These are phyloP conservation scores for Pseudopyricularia javanii DNA, from an alignment of 2,329 filamentous ascomycete species.

Conservation along the genomic window DNA sequence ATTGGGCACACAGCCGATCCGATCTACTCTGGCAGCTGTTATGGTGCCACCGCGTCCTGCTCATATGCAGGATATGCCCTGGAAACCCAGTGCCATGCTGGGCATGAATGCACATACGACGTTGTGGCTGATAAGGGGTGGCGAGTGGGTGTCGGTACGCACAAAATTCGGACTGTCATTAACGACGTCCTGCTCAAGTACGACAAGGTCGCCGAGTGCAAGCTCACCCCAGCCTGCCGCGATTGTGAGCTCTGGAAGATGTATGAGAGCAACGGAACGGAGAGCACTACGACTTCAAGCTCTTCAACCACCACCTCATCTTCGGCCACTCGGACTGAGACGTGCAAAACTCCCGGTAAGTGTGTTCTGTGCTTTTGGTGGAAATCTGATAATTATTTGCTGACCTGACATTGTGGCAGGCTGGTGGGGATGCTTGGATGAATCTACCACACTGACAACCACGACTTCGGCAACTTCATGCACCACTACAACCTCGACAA, in stretches of 20 bases:
- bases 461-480: constrained; percentile 29
- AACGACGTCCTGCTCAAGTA: constrained; percentile 77
- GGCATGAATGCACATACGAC: constrained; percentile 80
- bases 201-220: constrained; percentile 66
- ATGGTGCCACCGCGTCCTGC: constrained; percentile 77
- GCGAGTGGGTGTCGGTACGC: constrained; percentile 81
- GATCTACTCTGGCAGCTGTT: constrained; percentile 84
- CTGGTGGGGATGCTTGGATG: constrained; percentile 76
- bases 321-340: constrained; percentile 63
- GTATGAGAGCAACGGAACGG: constrained; percentile 82
- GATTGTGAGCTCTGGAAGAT: constrained; percentile 94
- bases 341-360: constrained; percentile 63
- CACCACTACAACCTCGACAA: constrained; percentile 31
- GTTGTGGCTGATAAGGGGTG: constrained; percentile 86
- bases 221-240: constrained; percentile 64
- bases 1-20: constrained; percentile 95
- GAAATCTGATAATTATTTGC: constrained; percentile 1
- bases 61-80: constrained; percentile 88
- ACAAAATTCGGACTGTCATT: constrained; percentile 83
- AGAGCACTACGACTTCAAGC: constrained; percentile 53
- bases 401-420: constrained; percentile 27
- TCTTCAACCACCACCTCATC: constrained; percentile 45
- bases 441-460: constrained; percentile 39
- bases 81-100: constrained; percentile 86
- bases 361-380: background rate